phyloP scores from a whole-genome alignment of 2,329 filamentous ascomycete genomes.

The Pseudogymnoascus verrucosus region DNA sequence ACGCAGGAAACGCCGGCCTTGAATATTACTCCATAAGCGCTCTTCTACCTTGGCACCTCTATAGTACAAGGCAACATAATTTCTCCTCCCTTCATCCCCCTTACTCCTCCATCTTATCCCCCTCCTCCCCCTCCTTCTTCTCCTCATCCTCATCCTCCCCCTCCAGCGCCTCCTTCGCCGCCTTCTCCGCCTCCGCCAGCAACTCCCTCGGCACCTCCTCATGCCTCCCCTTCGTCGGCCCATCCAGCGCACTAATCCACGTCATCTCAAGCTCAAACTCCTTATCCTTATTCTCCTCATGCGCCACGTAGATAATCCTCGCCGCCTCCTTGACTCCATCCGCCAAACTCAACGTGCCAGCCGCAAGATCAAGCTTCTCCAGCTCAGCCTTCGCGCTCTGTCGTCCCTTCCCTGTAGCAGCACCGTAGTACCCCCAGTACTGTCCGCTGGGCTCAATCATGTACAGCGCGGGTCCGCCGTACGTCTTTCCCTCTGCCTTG shows the following conservation, averaged over 20 bases:
- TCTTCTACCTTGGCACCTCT: slow-evolving; percentile 3
- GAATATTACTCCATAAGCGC: slow-evolving; percentile 1
- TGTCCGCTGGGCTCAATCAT: slow-evolving; percentile 98
- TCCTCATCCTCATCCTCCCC: slow-evolving; percentile 77
- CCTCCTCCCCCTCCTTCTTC: slow-evolving; percentile 46
- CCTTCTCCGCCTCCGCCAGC: slow-evolving; percentile 81
- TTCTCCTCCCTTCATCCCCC: slow-evolving; percentile 12
- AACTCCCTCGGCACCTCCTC: slow-evolving; percentile 88
- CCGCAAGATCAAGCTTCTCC: slow-evolving; percentile 87
- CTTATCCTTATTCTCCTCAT: slow-evolving; percentile 99
- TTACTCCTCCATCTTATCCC: slow-evolving; percentile 86
- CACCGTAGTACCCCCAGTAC: slow-evolving; percentile 99
- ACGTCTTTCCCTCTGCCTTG: slow-evolving; percentile 65
- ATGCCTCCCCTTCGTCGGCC: slow-evolving; percentile 87
- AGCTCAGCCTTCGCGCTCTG: slow-evolving; percentile 97
- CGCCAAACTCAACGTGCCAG: slow-evolving; percentile 66
- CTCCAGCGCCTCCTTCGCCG: slow-evolving; percentile 85
- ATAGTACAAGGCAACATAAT: slow-evolving; percentile 3
- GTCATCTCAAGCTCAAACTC: slow-evolving; percentile 99
- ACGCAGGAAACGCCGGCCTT: background rate
- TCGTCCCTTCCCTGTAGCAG: slow-evolving; percentile 91
- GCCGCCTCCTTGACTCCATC: slow-evolving; percentile 95
- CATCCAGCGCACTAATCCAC: slow-evolving; percentile 81
- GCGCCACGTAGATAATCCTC: slow-evolving; percentile 91
- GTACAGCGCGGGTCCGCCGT: slow-evolving; percentile 89